Evolutionary conservation across 345 rosid species (phyloP), one percentile per base, ranked within the genome.

Genomic region (Schrenkiella parvula): DNA sequence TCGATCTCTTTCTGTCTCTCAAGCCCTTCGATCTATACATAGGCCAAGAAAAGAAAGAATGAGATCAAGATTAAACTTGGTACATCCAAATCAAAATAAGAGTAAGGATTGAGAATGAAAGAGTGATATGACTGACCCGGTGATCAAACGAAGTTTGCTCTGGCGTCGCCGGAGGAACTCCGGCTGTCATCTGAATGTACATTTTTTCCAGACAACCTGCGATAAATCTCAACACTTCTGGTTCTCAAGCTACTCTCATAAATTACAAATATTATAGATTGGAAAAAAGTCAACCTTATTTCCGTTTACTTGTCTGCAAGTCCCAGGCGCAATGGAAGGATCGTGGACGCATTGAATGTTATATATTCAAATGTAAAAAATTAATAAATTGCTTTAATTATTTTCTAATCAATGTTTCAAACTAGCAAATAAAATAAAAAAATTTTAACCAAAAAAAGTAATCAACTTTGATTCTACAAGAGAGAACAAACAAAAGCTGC

Each of bases 1-100:
- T 38, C 92, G 8, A 85, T 85, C 4, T 66, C 89, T 77, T 88
- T 88, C 72, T 88, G 81, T 70, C 60, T 81, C 10, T 74, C 87
- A 47, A 73, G 23, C 28, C 22, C 72, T 6, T 29, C 44, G 38
- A 74, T 28, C 72, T 74, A 28, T 14, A 9, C 21, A 37, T 53
- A 54, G 31, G n/a, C 21, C 8, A 31, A 31, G 19, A 25, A 14
- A 38, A 3, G 8, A 11, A 14, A 25, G 37, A 8, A 4, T 22
- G 11, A 31, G 2, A 9, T 19, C 51, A 55, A 64, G 26, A 65
- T 19, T 44, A 13, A 21, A 25, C 37, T 55, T 18, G 3, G 10
- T 62, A 0, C 28, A 32, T 23, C 13, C 1, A 8, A 28, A 19
- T 8, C 3, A 28, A 32, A 6, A 61, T 29, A 15, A n/a, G 15